These are phyloP conservation scores for Houttuynia cordata DNA, from an alignment of 164 flowering plant genomes.

Conservation along the genomic window DNA sequence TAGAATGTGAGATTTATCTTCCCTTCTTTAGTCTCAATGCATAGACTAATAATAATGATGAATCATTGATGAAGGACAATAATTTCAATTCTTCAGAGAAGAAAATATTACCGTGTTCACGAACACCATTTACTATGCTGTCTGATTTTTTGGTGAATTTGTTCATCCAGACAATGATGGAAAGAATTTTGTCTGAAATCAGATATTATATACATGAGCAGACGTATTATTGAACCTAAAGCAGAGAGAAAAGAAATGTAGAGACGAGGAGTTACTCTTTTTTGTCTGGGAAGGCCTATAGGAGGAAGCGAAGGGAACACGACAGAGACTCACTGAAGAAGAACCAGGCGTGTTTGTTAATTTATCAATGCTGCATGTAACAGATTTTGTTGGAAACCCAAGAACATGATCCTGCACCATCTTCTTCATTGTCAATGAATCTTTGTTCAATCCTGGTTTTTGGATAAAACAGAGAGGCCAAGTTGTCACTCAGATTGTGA, in stretches of 20 bases:
- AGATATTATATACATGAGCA: background rate
- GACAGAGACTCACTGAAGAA: slow-evolving; percentile 1
- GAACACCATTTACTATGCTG: slow-evolving; percentile 25
- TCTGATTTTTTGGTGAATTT: slow-evolving; percentile 30
- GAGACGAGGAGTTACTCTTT: slow-evolving; percentile 4
- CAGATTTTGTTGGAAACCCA: slow-evolving; percentile 3
- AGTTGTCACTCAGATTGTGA: background rate
- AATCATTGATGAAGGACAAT: no score
- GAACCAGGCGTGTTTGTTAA: background rate
- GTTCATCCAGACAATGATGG: slow-evolving; percentile 20
- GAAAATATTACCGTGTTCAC: slow-evolving; percentile 38
- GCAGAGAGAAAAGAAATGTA: background rate
- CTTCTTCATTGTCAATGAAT: slow-evolving; percentile 5
- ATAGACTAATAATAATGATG: no score
- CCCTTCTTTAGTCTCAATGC: no score
- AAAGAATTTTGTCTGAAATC: slow-evolving; percentile 22
- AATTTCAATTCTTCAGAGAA: no score
- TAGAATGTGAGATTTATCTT: background rate
- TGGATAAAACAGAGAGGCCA: background rate
- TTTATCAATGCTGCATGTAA: background rate
- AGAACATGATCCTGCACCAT: slow-evolving; percentile 1
- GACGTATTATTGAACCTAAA: background rate
- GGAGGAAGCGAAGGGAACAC: slow-evolving; percentile 1
- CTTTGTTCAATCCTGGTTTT: slow-evolving; percentile 2
- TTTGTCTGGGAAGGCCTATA: slow-evolving; percentile 3